Percentiles rank a stretch among this genome's conserved stretches.
Evolutionary conservation across 352 stramenopile genomes (phyloP).

Genomic region (Globisporangium sylvaticum): DNA sequence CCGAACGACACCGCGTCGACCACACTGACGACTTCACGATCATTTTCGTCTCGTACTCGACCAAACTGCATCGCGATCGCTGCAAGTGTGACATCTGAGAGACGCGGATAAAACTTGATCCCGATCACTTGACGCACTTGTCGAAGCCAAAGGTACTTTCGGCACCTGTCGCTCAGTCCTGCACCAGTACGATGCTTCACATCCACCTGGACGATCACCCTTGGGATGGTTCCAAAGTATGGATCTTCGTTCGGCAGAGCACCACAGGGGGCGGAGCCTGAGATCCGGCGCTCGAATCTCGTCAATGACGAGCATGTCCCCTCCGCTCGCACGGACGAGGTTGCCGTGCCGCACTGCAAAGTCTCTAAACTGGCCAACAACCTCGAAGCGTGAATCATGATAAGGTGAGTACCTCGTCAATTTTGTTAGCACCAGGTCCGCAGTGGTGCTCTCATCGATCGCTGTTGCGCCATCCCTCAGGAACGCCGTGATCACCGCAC

Average conservation of each 20-base stretch:
- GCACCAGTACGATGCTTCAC: neutral
- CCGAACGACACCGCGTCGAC: neutral
- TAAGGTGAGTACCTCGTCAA: no score
- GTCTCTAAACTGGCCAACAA: no score
- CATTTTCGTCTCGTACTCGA: neutral
- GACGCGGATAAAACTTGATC: neutral
- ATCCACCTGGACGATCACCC: neutral
- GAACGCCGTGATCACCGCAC: neutral
- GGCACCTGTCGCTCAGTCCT: neutral
- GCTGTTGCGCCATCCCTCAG: neutral
- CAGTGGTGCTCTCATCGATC: neutral
- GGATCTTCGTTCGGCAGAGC: neutral
- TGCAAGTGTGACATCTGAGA: neutral
- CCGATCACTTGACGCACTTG: neutral
- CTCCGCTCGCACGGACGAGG: no score
- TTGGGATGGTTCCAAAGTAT: neutral
- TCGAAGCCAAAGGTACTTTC: neutral
- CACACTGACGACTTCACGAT: neutral
- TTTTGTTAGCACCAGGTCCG: neutral
- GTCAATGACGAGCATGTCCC: neutral
- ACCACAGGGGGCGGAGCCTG: neutral
- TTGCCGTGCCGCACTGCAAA: no score
- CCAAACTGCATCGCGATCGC: neutral
- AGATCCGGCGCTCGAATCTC: neutral
- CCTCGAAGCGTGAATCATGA: no score